Base-by-base conservation (phyloP, 2,329 filamentous ascomycete genomes). In the Aspergillus ibericus region DNA sequence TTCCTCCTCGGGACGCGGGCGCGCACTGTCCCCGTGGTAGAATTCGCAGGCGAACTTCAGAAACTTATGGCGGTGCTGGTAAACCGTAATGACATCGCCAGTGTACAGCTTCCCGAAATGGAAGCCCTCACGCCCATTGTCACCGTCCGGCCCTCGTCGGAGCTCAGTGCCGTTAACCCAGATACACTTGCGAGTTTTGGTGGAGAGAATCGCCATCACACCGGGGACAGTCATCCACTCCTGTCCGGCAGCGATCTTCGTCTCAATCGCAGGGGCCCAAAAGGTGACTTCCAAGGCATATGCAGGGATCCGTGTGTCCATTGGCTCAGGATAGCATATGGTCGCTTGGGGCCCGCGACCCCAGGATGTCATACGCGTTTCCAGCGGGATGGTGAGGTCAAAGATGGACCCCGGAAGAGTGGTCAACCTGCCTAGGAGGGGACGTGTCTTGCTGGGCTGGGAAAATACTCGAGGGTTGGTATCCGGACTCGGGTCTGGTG, bases 201-300 rank as follows among this genome's bases (percentile, higher is more conserved):
- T 96, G 1, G 89, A 88, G 52, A 97, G 87, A 61, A 92, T 89
- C 4, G 85, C 82, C 66, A 88, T 88, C 1, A 88, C 79, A 12
- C 85, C 82, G 1, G 81, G 74, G 1, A 85, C 67, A 15, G 74
- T 75, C 9, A 78, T 81, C 78, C 81, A 87, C 57, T 83, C 81
- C 69, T 83, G 85, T 53, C 83, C 83, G 35, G 79, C 79, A 20
- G 84, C 81, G 49, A 80, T 81, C 50, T 79, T 79, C 7, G 83
- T 80, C 58, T 91, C 88, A 58, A 88, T 88, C 10, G 84, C 85
- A 0, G 87, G 83, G 56, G 85, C 87, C 82, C 89, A 92, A 29
- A 95, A 85, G 34, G 91, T 81, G 36, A 97, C 79, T 67, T 90
- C 88, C 66, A 96, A 86, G 0, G 91, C 92, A 62, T 88, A 88